Percentiles rank a stretch among this genome's conserved stretches.
These are phyloP conservation scores for Pseudoperonospora humuli DNA, from an alignment of 352 stramenopile genomes.

Conservation along the genomic window DNA sequence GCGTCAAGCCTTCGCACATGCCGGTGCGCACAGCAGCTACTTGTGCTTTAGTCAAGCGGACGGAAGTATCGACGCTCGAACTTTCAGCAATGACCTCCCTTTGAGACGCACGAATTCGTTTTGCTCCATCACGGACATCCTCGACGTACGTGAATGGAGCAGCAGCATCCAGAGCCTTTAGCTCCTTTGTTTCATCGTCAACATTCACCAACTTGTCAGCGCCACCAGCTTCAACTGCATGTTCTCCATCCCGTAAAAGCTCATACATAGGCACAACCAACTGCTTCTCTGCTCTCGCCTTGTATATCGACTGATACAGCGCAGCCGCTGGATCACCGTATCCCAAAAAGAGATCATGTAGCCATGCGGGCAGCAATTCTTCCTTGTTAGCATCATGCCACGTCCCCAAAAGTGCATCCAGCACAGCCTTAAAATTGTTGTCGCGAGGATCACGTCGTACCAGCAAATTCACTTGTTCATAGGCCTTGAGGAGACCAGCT, in stretches of 20 bases:
- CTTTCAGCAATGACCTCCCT: constrained; percentile 4
- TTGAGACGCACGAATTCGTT: constrained; percentile 30
- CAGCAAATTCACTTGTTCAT: constrained; percentile 91
- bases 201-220: constrained; percentile 35
- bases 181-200: constrained; percentile 20
- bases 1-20: constrained; percentile 90
- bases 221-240: constrained; percentile 35
- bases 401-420: constrained; percentile 78
- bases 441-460: constrained; percentile 81
- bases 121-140: constrained; percentile 21
- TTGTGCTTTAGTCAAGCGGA: constrained; percentile 91
- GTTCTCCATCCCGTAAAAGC: constrained; percentile 36
- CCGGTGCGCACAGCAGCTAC: constrained; percentile 87
- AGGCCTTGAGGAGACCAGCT: constrained; percentile 45
- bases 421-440: constrained; percentile 94
- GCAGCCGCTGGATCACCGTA: constrained; percentile 86
- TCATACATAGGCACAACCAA: constrained; percentile 32
- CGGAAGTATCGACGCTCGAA: background rate
- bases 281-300: constrained; percentile 27
- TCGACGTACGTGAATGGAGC: constrained; percentile 52
- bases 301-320: constrained; percentile 58
- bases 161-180: constrained; percentile 26
- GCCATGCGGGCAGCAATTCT: constrained; percentile 84
- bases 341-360: constrained; percentile 92
- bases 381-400: constrained; percentile 24